A percentile compares a stretch with the other conserved stretches of the same genome.
Conservation (phyloP, 495 filamentous ascomycete genomes). For the Podospora didyma region DNA sequence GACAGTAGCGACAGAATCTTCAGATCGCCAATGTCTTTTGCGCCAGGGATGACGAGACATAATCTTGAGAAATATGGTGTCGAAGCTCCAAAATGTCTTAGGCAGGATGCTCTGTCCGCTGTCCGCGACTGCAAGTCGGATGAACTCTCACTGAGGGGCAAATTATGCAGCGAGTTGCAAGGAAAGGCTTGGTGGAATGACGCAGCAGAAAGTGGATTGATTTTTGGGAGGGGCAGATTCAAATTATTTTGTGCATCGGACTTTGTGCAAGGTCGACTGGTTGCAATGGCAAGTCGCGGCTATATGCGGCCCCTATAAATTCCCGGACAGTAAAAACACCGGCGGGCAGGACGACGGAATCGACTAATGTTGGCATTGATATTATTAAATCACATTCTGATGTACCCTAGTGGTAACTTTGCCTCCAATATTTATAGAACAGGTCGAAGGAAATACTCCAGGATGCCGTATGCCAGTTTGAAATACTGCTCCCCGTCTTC, state of each 20-base stretch:
- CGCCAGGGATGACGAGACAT: slow-evolving; percentile 15
- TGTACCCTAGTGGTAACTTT: neutral
- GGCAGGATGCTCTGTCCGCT: neutral
- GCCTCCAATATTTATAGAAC: slow-evolving; percentile 9
- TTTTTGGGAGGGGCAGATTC: slow-evolving; percentile 13
- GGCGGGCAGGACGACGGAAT: too few relatives aligned
- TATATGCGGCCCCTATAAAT: too few relatives aligned
- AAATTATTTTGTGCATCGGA: slow-evolving; percentile 20
- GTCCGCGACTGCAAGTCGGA: neutral
- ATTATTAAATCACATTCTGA: neutral
- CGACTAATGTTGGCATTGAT: neutral
- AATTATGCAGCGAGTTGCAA: neutral
- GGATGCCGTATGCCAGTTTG: slow-evolving; percentile 38
- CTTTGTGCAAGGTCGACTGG: neutral
- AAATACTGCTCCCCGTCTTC: slow-evolving; percentile 21
- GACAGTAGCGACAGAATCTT: slow-evolving; percentile 6
- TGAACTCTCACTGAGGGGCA: neutral
- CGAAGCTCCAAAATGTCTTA: neutral
- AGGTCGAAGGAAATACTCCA: slow-evolving; percentile 41
- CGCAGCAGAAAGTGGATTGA: slow-evolving; percentile 3
- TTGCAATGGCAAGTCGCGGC: too few relatives aligned
- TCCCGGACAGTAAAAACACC: too few relatives aligned
- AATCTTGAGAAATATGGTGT: slow-evolving; percentile 5
- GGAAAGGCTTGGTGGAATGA: neutral
- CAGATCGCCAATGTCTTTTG: slow-evolving; percentile 8